Percentiles rank a stretch among this genome's conserved stretches.
Conservation (phyloP, 1,284 basidiomycete species). For the Trichosporon asahii region DNA sequence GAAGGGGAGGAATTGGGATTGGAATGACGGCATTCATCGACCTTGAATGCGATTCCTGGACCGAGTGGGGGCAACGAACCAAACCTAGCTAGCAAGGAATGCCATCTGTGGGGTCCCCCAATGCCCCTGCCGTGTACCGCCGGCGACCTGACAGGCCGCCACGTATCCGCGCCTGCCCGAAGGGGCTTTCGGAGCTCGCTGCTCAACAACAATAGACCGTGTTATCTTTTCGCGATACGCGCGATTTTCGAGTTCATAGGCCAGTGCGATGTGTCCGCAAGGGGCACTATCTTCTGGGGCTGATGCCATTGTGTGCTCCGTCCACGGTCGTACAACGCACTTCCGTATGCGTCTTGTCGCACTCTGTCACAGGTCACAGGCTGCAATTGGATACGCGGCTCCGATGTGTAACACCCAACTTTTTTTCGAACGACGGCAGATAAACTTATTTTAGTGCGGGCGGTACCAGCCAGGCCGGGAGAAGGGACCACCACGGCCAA, state of each 20-base stretch:
- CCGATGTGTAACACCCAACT: not conserved
- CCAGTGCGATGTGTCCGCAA: not conserved
- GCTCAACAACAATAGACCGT: not conserved
- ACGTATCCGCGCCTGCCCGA: constrained; percentile 1
- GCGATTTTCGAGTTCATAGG: not conserved
- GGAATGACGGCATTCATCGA: not conserved
- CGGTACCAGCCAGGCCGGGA: not conserved
- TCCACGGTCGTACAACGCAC: not conserved
- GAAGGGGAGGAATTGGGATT: not conserved
- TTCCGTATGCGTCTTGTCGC: not conserved
- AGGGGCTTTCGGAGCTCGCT: not conserved
- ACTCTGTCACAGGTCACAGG: not conserved
- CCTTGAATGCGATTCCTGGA: not conserved
- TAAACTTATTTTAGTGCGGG: constrained; percentile 6
- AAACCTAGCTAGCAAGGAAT: not conserved
- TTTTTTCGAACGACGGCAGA: constrained; percentile 3
- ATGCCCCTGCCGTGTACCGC: not conserved
- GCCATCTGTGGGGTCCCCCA: not conserved
- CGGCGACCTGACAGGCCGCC: not conserved
- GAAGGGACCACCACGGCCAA: not conserved
- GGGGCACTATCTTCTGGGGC: not conserved
- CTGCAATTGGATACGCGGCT: not conserved
- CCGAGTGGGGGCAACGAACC: constrained; percentile 4
- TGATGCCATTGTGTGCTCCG: not conserved
- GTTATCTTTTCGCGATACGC: not conserved